phyloP scores from a whole-genome alignment of 768 basidiomycete genomes.

The Lactifluus hygrophoroides region DNA sequence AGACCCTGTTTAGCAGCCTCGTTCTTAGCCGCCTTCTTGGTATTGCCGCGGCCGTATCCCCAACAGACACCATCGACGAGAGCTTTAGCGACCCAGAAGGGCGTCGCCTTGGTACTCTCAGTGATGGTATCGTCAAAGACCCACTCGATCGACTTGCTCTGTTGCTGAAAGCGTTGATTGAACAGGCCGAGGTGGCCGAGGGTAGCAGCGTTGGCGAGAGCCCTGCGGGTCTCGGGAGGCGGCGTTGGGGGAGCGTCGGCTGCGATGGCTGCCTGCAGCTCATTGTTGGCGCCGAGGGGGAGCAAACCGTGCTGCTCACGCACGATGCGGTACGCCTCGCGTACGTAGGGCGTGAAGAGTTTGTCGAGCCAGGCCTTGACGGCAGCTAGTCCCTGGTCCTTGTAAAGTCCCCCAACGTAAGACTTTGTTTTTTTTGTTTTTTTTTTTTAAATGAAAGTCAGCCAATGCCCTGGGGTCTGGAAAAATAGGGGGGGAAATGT shows the following conservation, averaged over 20 bases:
- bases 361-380: conserved; percentile 51
- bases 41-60: conserved; percentile 59
- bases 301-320: conserved; percentile 61
- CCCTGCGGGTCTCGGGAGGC: neutral
- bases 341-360: conserved; percentile 57
- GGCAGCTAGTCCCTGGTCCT: conserved; percentile 54
- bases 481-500: neutral
- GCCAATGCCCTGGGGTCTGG: neutral
- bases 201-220: conserved; percentile 22
- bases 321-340: conserved; percentile 52
- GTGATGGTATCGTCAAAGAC: conserved; percentile 43
- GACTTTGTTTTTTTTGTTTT: too few species aligned
- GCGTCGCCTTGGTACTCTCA: conserved; percentile 53
- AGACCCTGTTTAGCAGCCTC: conserved; percentile 75
- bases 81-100: conserved; percentile 64
- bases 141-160: conserved; percentile 58
- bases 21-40: conserved; percentile 73
- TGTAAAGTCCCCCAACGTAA: conserved; percentile 70
- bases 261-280: conserved; percentile 22
- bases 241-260: conserved; percentile 18
- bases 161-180: conserved; percentile 66
- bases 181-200: conserved; percentile 69
- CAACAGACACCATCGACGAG: conserved; percentile 50
- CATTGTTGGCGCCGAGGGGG: conserved; percentile 29
- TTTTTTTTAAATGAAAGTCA: too few species aligned